Evolutionary conservation across 257 asterid species (phyloP), one percentile per base, ranked within the genome.

Genomic region (Paulownia fortunei): DNA sequence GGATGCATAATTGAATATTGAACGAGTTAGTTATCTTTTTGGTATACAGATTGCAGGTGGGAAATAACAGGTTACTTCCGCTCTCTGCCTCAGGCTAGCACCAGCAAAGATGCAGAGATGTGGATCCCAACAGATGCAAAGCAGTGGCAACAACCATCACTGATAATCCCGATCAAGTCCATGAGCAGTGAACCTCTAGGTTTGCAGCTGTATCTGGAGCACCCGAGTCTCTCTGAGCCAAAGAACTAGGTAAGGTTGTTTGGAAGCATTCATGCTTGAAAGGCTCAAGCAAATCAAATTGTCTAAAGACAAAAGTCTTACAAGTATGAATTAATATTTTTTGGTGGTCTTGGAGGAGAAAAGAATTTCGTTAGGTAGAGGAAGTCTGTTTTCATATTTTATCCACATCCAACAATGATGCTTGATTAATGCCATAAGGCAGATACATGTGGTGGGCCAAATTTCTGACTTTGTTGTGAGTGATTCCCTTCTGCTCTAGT

Each of bases 101-200:
- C 86, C 56, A 86, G 91, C 83, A 86, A 85, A 68, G 88, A 85
- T 26, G 88, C 94, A 2, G 94, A 89, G 36, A 81, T 82, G 85
- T 94, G 99, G 99, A 74, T 92, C 76, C 94, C 97, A 24, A 88
- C 97, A 1, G 96, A 91, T 78, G 80, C 87, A 23, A 89, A 84
- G 86, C 99, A 90, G 68, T 94, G 99, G 99, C 89, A 86, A 81
- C 93, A 89, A 82, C 92, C 93, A 6, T 91, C 99, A 2, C 39
- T 83, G 30, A 92, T 94, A 76, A 82, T 81, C 63, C 99, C 99
- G 0, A 88, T 94, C 81, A 94, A 89, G 86, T 94, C 99, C 77
- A 88, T 94, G 94, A 85, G 63, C 86, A 89, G 91, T 77, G 92
- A 94, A 59, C 97, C 98, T 70, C 92, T 94, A 24, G 91, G 92